Evolutionary conservation across 495 filamentous ascomycete species (phyloP).

Genomic region (Aspergillus biplanus): DNA sequence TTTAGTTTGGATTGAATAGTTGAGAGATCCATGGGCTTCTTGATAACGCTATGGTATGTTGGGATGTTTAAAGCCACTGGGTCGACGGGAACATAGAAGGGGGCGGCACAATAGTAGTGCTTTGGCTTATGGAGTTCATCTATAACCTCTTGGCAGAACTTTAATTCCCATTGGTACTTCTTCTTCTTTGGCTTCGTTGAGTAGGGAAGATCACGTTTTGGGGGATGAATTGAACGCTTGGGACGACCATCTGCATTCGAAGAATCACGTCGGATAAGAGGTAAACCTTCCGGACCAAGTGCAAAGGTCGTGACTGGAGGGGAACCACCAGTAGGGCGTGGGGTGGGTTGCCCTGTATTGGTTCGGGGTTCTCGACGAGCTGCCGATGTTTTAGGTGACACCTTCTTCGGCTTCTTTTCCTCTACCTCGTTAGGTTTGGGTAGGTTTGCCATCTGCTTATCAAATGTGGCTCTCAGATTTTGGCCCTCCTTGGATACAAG

Average conservation of each 20-base stretch:
- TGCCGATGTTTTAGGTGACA: constrained; percentile 51
- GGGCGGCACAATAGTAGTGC: constrained; percentile 62
- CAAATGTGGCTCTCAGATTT: constrained; percentile 63
- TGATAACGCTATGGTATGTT: constrained; percentile 88
- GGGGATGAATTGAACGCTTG: constrained; percentile 92
- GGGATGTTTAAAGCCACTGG: constrained; percentile 95
- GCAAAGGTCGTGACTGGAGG: constrained; percentile 72
- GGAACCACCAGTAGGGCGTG: constrained; percentile 45
- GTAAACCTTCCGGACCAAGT: constrained; percentile 80
- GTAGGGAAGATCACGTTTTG: constrained; percentile 87
- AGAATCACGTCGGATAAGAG: constrained; percentile 88
- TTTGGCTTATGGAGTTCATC: constrained; percentile 78
- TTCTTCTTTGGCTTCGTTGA: constrained; percentile 86
- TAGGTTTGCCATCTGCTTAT: constrained; percentile 56
- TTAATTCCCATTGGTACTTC: constrained; percentile 85
- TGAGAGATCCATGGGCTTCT: constrained; percentile 91
- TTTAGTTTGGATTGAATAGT: constrained; percentile 78
- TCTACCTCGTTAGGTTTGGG: constrained; percentile 56
- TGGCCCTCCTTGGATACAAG: constrained; percentile 65
- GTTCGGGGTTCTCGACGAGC: constrained; percentile 58
- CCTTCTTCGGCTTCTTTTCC: constrained; percentile 65
- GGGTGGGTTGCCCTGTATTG: constrained; percentile 37
- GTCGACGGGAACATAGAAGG: constrained; percentile 84
- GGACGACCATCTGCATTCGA: constrained; percentile 75
- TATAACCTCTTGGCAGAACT: constrained; percentile 83